phyloP scores from a whole-genome alignment of 371 early-diverging fungal genomes.

The Smittium mucronatum region DNA sequence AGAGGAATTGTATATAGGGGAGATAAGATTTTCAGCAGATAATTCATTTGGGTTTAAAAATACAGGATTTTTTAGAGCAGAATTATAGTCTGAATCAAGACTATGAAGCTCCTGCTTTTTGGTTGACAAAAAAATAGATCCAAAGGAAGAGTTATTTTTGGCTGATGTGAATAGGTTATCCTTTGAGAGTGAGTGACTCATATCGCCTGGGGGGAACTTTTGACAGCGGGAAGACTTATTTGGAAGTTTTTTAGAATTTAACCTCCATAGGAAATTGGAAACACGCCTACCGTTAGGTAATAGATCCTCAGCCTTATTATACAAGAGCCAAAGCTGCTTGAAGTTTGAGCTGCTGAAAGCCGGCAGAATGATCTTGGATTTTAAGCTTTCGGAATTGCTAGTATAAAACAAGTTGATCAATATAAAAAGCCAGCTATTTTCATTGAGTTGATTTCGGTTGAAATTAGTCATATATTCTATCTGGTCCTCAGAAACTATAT shows the following conservation, averaged over 20 bases:
- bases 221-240: not conserved
- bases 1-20: not conserved
- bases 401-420: not conserved
- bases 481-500: not conserved
- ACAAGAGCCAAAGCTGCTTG: conserved; percentile 1
- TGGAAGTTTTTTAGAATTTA: conserved; percentile 1
- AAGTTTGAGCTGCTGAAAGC: conserved; percentile 4
- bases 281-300: conserved; percentile 6
- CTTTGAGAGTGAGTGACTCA: not conserved
- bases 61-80: not conserved
- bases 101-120: too few species aligned
- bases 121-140: too few species aligned
- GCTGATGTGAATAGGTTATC: not conserved
- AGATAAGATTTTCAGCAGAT: not conserved
- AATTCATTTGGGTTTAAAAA: not conserved
- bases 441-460: not conserved
- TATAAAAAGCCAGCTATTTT: not conserved
- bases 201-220: not conserved
- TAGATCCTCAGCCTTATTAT: not conserved
- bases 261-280: conserved; percentile 7
- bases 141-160: not conserved
- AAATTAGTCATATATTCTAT: not conserved
- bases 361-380: not conserved
- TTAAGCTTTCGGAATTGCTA: not conserved
- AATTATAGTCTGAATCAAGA: not conserved